Base-by-base conservation (phyloP, 1,139 yeast species). In the Ogataea hybrid region DNA sequence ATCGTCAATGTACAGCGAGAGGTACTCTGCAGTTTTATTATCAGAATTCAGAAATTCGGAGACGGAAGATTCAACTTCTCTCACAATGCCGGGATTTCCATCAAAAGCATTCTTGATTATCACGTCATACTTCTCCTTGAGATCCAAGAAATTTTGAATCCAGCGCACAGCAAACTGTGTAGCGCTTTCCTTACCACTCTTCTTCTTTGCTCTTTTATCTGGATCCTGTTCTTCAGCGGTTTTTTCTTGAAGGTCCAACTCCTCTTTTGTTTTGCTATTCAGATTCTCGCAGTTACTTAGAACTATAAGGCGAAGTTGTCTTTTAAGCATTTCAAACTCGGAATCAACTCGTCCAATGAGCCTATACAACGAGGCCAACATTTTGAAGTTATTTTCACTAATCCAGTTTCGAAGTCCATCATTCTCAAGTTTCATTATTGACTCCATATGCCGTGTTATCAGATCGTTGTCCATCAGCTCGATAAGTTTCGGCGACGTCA, bases 1-100 rank as follows among this genome's bases (percentile, higher is more conserved):
- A 46, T 77, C 81, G 61, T 90, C 97, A 62, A 90, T 76, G 61
- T 74, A 89, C 6, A 84, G 64, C 0, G 96, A 84, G 33, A 90
- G 63, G 48, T 74, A 75, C 56, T 90, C 97, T 0, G 95, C 76
- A 0, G 85, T 77, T 52, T 78, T 79, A 2, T 67, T 59, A 38
- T 76, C 73, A 31, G 67, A 60, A 56, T 85, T 86, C 29, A 89
- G 68, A 54, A 83, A 79, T 18, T 73, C 77, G 12, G 81, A 70
- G 57, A 87, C 77, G 0, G 89, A 77, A 16, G 72, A 70, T 25
- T 81, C 81, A 4, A 87, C 70, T 2, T 81, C 69, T 44, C 75
- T 79, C 39, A 74, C 76, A 37, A 84, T 54, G 1, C 69, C 64
- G 1, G 69, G 64, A 56, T 84, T 77, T 42, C 65, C 68, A 4